Evolutionary conservation across 371 early-diverging fungal species (phyloP), one percentile per base, ranked within the genome.

Genomic region (Paraphysoderma sedebokerense): DNA sequence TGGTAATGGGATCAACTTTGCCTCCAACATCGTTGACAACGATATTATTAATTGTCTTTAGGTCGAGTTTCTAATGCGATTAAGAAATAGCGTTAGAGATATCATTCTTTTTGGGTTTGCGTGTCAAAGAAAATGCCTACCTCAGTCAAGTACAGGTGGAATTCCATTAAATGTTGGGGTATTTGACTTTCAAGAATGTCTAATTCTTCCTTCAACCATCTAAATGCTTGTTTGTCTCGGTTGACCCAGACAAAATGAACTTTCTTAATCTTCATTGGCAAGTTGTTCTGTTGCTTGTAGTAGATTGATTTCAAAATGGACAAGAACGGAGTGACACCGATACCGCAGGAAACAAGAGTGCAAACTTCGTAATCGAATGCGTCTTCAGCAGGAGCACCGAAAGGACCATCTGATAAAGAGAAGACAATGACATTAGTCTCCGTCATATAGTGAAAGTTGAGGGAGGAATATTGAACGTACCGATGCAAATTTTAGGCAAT

Each of bases 331-430:
- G 82, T 85, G 17, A 81, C 80, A 40, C 85, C 85, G 47, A 85
- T 85, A 47, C 85, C 86, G 12, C 85, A 82, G 12, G 82, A 82
- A 42, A 86, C 74, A 38, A 84, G 60, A 46, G 87, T 70, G 3
- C 78, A 68, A 6, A 74, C 78, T 51, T 86, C 83, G 58, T 78
- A 86, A 49, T 83, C 75, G 53, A 82, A 87, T 50, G 81, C 85
- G 58, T 87, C 85, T 56, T 88, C 87, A 1, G 78, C 74, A 2
- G 87, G 82, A n/a, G 81, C 70, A 15, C 87, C 87, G 59, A 81
- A 89, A 8, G 86, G 86, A 24, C 89, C 89, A 56, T 89, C 89
- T 49, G 39, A 62, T 15, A 58, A 60, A 11, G 57, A 57, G 46
- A 56, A 56, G 44, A 55, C 27, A 36, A 50, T 41, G 44, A 57